Base-by-base conservation (phyloP, 192 early-diverging fungal species). In the Backusella morwellensis region DNA sequence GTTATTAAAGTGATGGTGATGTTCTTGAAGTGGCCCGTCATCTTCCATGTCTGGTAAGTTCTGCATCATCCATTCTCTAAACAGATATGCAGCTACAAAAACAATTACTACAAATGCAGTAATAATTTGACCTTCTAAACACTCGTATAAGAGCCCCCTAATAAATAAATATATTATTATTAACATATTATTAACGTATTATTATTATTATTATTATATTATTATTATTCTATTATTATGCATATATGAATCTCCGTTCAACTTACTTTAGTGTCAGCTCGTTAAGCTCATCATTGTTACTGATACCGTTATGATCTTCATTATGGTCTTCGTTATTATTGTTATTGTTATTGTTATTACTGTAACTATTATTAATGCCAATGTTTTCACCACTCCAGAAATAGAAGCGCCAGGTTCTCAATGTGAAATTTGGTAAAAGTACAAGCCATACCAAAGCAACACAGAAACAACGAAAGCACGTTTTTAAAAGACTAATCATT, bases 61-160 rank as follows among this genome's bases (percentile, higher is more conserved):
- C 63, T 92, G 87, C 15, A 91, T 82, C 40, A 97, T 90, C 91
- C 96, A 97, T 81, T 99, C 97, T 29, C 93, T 92, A 74, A 99
- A 84, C 50, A 94, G 87, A 74, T 96, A 92, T 29, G 94, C 85
- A 4, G 88, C 86, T 21, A 97, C 86, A 73, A 93, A 96, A 7
- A 93, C 82, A 40, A 97, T 78, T 15, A 99, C 83, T 6, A 93
- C 90, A 34, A 92, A 75, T 34, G 91, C 81, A 0, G 91, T 91
- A 56, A 99, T 89, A 32, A 95, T 85, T 66, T 95, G 92, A 3
- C 97, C 97, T 76, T 99, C 95, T 70, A 97, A 85, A 52, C 94
- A 88, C 77, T 94, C 92, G 15, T 87, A 82, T 2, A 88, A 75
- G 50, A 93, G 86, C 44, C 32, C 70, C 26, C 87, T 88, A 75